A percentile compares a stretch with the other conserved stretches of the same genome.
These are phyloP conservation scores for Inonotus hispidus DNA, from an alignment of 1,284 basidiomycete genomes.

Conservation along the genomic window DNA sequence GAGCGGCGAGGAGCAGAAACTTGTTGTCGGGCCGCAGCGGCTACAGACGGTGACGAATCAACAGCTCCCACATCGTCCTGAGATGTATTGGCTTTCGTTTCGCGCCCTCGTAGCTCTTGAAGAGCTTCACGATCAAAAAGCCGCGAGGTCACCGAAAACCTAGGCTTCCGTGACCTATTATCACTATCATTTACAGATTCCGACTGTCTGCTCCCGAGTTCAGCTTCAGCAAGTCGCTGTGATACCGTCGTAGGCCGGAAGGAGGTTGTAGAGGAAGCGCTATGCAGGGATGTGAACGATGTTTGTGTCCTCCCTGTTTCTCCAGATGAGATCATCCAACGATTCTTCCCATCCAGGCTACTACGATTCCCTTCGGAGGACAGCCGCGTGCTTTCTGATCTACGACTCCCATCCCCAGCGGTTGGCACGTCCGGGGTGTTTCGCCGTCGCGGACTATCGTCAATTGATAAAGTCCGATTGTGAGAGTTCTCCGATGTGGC, in stretches of 20 bases:
- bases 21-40: slow-evolving; percentile 3
- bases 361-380: slow-evolving; percentile 41
- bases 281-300: slow-evolving; percentile 14
- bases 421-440: slow-evolving; percentile 24
- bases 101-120: slow-evolving; percentile 7
- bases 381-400: slow-evolving; percentile 23
- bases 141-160: slow-evolving; percentile 9
- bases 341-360: slow-evolving; percentile 50
- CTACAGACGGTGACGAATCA: slow-evolving; percentile 13
- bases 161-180: not conserved
- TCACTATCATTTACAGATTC: slow-evolving; percentile 5
- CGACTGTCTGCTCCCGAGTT: not conserved
- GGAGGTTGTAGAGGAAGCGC: slow-evolving; percentile 12
- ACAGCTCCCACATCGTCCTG: not conserved
- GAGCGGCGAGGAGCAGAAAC: slow-evolving; percentile 11
- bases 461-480: slow-evolving; percentile 37
- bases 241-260: slow-evolving; percentile 3
- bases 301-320: slow-evolving; percentile 12
- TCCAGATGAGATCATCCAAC: slow-evolving; percentile 42
- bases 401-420: slow-evolving; percentile 26
- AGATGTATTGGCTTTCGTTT: not conserved
- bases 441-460: slow-evolving; percentile 28
- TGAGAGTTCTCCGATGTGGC: slow-evolving; percentile 31
- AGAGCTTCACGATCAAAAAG: slow-evolving; percentile 1
- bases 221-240: slow-evolving; percentile 2